These are phyloP conservation scores for Cocos nucifera DNA, from an alignment of 176 grass and related monocot genomes.

Conservation along the genomic window DNA sequence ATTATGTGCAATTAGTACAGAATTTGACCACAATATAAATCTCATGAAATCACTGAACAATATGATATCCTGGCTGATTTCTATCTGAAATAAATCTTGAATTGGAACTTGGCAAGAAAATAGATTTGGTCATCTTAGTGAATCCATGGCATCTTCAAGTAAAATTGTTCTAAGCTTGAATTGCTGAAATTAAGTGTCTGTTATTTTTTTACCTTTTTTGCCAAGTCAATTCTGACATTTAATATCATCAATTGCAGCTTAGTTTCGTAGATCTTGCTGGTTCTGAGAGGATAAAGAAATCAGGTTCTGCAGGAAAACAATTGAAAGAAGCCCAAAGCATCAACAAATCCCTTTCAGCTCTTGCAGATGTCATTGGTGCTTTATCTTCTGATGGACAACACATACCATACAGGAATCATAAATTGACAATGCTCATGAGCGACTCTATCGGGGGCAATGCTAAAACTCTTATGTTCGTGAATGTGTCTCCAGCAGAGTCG, in stretches of 20 bases:
- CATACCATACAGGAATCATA: slow-evolving; percentile 96
- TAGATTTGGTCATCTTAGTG: too few species aligned
- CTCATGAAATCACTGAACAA: too few species aligned
- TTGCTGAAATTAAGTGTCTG: not conserved
- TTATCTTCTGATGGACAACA: slow-evolving; percentile 88
- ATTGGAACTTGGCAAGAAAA: too few species aligned
- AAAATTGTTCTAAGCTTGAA: too few species aligned
- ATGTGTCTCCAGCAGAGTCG: slow-evolving; percentile 82
- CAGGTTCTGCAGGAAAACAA: slow-evolving; percentile 87
- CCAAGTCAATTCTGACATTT: not conserved
- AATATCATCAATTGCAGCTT: slow-evolving; percentile 37
- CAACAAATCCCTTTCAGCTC: slow-evolving; percentile 93
- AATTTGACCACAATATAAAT: too few species aligned
- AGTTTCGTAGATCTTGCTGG: slow-evolving; percentile 99
- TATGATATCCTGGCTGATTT: too few species aligned
- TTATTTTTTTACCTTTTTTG: not conserved
- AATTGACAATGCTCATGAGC: slow-evolving; percentile 98
- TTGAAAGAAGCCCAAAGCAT: slow-evolving; percentile 99
- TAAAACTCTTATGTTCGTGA: slow-evolving; percentile 97
- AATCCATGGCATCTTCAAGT: too few species aligned
- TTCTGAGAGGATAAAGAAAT: slow-evolving; percentile 95
- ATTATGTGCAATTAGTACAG: too few species aligned
- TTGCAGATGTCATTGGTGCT: slow-evolving; percentile 86
- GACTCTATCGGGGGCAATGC: slow-evolving; percentile 97
- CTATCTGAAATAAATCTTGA: too few species aligned